These are phyloP conservation scores for Sporothrix humicola DNA, from an alignment of 2,329 filamentous ascomycete species.

Conservation along the genomic window DNA sequence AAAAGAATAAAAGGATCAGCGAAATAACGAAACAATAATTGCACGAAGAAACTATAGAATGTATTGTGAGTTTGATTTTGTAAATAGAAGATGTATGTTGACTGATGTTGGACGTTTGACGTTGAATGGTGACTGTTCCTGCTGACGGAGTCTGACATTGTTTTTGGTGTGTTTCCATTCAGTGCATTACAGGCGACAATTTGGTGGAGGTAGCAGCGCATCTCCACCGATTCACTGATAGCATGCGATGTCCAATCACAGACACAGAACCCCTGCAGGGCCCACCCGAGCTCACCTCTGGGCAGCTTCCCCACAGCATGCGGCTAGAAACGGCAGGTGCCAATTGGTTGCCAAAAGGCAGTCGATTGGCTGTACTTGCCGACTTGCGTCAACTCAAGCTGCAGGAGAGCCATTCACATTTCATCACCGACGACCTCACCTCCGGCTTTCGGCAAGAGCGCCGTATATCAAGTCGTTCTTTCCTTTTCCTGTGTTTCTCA, in stretches of 20 bases:
- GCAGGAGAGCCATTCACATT: background rate
- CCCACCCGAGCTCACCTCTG: constrained; percentile 5
- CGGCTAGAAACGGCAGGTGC: constrained; percentile 24
- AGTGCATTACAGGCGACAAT: background rate
- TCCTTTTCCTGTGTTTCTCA: background rate
- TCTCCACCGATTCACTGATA: background rate
- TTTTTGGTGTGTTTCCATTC: background rate
- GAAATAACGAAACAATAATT: too few species aligned
- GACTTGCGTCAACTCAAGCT: background rate
- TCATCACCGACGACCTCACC: background rate
- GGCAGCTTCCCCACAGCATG: background rate
- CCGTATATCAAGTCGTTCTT: constrained; percentile 14
- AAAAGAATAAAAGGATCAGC: too few species aligned
- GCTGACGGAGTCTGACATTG: background rate
- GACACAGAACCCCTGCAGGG: background rate
- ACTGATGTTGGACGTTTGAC: background rate
- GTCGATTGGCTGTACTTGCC: constrained; percentile 24
- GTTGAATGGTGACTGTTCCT: background rate
- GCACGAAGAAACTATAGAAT: too few species aligned
- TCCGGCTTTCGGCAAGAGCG: background rate
- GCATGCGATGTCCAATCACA: background rate
- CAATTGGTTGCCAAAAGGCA: background rate
- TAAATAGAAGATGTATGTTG: background rate
- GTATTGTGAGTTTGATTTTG: too few species aligned
- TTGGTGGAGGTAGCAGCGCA: too few species aligned